A percentile compares a stretch with the other conserved stretches of the same genome.
phyloP scores from a whole-genome alignment of 2,329 filamentous ascomycete genomes.

The Beauveria australis region DNA sequence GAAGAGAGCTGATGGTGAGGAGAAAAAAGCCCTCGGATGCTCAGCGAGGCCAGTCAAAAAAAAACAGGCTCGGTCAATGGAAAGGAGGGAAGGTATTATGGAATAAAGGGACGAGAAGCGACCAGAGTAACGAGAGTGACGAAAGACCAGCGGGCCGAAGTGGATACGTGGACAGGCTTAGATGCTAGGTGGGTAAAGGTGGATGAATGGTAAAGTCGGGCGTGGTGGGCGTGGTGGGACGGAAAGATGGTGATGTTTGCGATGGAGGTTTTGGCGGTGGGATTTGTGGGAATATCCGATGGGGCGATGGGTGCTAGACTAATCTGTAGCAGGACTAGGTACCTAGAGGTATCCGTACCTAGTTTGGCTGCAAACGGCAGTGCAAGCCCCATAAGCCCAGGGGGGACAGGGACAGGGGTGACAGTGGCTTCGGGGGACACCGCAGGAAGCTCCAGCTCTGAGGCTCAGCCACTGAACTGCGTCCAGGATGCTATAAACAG shows the following conservation, averaged over 20 bases:
- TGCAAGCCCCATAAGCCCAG: not conserved
- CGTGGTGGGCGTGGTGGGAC: not conserved
- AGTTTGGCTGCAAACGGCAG: not conserved
- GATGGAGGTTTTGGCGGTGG: slow-evolving; percentile 3
- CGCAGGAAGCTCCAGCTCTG: not conserved
- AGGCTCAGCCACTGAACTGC: not conserved
- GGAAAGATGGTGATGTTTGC: slow-evolving; percentile 6
- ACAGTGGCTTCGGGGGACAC: not conserved
- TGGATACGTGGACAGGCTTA: not conserved
- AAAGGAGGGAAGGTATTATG: not conserved
- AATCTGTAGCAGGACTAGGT: no score
- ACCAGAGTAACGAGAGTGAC: slow-evolving; percentile 8
- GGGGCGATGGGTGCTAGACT: no score
- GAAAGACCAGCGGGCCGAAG: slow-evolving; percentile 6
- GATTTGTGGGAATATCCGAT: no score
- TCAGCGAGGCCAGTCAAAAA: not conserved
- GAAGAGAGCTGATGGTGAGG: not conserved
- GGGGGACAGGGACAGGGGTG: not conserved
- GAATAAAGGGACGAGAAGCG: not conserved
- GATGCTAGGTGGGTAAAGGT: not conserved
- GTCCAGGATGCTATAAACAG: slow-evolving; percentile 3
- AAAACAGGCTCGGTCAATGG: not conserved
- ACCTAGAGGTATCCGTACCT: no score
- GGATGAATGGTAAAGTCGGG: not conserved
- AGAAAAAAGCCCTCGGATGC: not conserved